A percentile compares a stretch with the other conserved stretches of the same genome.
Conservation (phyloP, 2,329 filamentous ascomycete species). For the Exophiala sp. region DNA sequence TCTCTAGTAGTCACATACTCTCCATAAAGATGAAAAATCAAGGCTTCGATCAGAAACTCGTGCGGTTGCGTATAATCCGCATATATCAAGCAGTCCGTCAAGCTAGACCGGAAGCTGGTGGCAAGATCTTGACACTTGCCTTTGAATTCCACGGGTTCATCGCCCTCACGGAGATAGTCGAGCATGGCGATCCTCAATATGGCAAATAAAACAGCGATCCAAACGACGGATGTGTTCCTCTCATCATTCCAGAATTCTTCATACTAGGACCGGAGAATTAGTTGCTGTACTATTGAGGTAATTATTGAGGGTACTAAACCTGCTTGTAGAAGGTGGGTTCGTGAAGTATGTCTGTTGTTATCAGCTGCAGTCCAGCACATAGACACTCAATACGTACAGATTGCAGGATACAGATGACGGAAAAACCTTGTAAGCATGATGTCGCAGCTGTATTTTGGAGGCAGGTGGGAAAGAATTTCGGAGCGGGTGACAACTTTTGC, state of each 20-base stretch:
- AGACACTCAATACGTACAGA: slow-evolving; percentile 27
- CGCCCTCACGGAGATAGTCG: slow-evolving; percentile 13
- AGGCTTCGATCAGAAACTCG: slow-evolving; percentile 25
- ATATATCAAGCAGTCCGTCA: slow-evolving; percentile 26
- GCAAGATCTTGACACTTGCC: slow-evolving; percentile 17
- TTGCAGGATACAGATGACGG: slow-evolving; percentile 68
- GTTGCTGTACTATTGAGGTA: too few relatives aligned
- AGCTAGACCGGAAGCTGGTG: slow-evolving; percentile 9
- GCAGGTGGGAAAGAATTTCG: slow-evolving; percentile 75
- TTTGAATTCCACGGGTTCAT: slow-evolving; percentile 13
- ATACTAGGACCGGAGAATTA: slow-evolving; percentile 1
- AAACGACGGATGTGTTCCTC: slow-evolving; percentile 2
- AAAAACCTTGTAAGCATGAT: slow-evolving; percentile 85
- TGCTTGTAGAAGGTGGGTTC: slow-evolving; percentile 76
- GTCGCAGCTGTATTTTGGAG: slow-evolving; percentile 76
- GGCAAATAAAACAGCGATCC: slow-evolving; percentile 12
- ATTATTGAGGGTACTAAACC: slow-evolving; percentile 7
- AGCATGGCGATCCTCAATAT: slow-evolving; percentile 16
- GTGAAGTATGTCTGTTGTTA: slow-evolving; percentile 61
- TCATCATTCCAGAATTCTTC: slow-evolving; percentile 13
- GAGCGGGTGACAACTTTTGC: slow-evolving; percentile 64
- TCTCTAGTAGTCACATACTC: slow-evolving; percentile 29
- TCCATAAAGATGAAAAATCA: slow-evolving; percentile 27
- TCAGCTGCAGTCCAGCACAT: not conserved
- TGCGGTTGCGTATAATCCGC: slow-evolving; percentile 29